Evolutionary conservation across 768 basidiomycete species (phyloP).

Genomic region (Amanita pseudoporphyria): DNA sequence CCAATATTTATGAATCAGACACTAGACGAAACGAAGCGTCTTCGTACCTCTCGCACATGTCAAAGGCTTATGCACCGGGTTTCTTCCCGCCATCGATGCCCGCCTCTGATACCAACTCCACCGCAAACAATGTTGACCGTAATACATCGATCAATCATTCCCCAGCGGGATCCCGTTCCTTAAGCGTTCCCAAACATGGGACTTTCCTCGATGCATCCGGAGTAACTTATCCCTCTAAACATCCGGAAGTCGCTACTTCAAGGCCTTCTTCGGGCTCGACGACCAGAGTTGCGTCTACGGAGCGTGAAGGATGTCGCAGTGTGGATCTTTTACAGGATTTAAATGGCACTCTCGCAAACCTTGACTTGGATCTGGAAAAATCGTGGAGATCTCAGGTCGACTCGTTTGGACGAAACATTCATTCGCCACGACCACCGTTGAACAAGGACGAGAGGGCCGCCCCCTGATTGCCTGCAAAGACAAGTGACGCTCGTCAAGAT

Average conservation of each 20-base stretch:
- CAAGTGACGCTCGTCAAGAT: background rate
- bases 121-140: constrained; percentile 5
- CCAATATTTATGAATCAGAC: constrained; percentile 35
- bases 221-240: constrained; percentile 28
- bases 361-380: constrained; percentile 43
- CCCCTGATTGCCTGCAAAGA: background rate
- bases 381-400: background rate
- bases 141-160: constrained; percentile 28
- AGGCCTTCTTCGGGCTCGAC: constrained; percentile 43
- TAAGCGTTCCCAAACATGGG: constrained; percentile 36
- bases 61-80: constrained; percentile 41
- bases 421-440: background rate
- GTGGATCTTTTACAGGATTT: constrained; percentile 56
- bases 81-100: constrained; percentile 28
- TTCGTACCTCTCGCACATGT: constrained; percentile 26
- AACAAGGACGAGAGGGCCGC: background rate
- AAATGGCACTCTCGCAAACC: constrained; percentile 68
- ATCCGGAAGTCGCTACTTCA: constrained; percentile 41
- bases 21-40: constrained; percentile 26
- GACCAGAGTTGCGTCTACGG: constrained; percentile 9
- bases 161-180: constrained; percentile 32
- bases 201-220: constrained; percentile 34
- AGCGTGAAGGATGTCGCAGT: constrained; percentile 23
- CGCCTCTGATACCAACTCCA: constrained; percentile 29
- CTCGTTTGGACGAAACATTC: background rate